These are phyloP conservation scores for Monosporascus cannonballus DNA, from an alignment of 2,329 filamentous ascomycete species.

Conservation along the genomic window DNA sequence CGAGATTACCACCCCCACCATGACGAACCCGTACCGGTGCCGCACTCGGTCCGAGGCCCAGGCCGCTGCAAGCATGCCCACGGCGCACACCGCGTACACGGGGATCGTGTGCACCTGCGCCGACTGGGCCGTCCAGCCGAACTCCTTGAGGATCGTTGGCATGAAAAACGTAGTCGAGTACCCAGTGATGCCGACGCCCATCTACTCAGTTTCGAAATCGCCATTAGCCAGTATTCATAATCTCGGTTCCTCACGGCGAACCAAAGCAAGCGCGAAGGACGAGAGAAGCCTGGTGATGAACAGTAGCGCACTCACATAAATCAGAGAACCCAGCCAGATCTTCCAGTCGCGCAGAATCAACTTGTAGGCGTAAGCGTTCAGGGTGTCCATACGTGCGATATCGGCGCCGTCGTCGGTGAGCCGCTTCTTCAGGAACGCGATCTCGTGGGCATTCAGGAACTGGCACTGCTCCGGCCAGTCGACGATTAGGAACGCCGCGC, in stretches of 20 bases:
- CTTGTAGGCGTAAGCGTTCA: conserved; percentile 21
- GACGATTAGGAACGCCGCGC: conserved; percentile 36
- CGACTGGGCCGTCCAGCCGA: conserved; percentile 29
- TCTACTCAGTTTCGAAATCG: conserved; percentile 3
- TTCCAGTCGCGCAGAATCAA: conserved; percentile 33
- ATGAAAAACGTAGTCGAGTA: conserved; percentile 33
- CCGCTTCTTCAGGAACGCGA: conserved; percentile 24
- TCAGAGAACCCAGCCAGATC: conserved; percentile 30
- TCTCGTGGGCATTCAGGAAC: conserved; percentile 39
- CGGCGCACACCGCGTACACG: conserved; percentile 28
- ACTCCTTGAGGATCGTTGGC: conserved; percentile 34
- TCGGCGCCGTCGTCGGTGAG: conserved; percentile 24
- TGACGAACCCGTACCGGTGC: conserved; percentile 30
- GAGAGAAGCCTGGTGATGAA: no score
- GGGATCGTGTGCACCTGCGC: conserved; percentile 33
- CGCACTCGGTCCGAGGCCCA: conserved; percentile 27
- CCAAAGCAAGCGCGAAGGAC: no score
- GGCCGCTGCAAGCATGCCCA: conserved; percentile 24
- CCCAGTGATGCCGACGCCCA: conserved; percentile 25
- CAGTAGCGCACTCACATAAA: conserved; percentile 4
- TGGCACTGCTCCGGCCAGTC: conserved; percentile 44
- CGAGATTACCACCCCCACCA: conserved; percentile 20
- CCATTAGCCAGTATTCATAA: no score
- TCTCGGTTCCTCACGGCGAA: no score
- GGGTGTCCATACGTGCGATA: conserved; percentile 22